Evolutionary conservation across 176 grass and related monocot genomes (phyloP), one percentile per base, ranked within the genome.

Genomic region (Cenchrus fungigraminus): DNA sequence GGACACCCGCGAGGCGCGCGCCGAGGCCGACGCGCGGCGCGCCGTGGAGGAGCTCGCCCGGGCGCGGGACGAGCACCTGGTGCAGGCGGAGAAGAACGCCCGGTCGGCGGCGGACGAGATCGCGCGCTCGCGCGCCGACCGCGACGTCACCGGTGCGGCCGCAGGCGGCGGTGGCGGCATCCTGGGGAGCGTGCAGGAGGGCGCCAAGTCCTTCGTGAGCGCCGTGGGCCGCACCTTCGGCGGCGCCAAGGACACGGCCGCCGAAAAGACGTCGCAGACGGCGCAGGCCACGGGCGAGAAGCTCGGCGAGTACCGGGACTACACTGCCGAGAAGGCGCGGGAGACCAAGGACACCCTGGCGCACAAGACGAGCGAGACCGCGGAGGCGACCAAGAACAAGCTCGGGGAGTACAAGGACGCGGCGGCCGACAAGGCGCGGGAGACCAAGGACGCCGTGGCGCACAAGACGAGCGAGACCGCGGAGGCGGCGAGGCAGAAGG

Each of bases 121-220:
- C 65, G 72, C 92, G 29, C 56, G 80, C 82, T 32, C 82, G 57
- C 89, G 89, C 9, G 81, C 57, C 31, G 86, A 82, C 51, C 76
- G 78, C 70, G 73, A 4, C 9, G 37, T 4, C 28, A 55, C 14
- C 2, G n/a, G 19, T 15, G 65, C 4, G 70, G 81, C 22, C n/a
- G 58, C 2, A 65, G 86, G 12, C 5, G 61, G 54, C 1, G 46
- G 88, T 11, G 84, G 86, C 14, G 90, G 95, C 79, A 88, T 98
- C 72, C 59, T 98, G 40, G 90, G 49, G 52, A 94, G 88, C 79
- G 72, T 92, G 37, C 87, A 90, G 85, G 86, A 90, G 60, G 87
- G 90, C 68, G 77, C 91, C 63, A 92, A 84, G 80, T 91, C 88
- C 40, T 40, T 92, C 2, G 70, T 87, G 1, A 87, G 78, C 53